These are phyloP conservation scores for Macrolepiota fuliginosa DNA, from an alignment of 768 basidiomycete species.

Conservation along the genomic window DNA sequence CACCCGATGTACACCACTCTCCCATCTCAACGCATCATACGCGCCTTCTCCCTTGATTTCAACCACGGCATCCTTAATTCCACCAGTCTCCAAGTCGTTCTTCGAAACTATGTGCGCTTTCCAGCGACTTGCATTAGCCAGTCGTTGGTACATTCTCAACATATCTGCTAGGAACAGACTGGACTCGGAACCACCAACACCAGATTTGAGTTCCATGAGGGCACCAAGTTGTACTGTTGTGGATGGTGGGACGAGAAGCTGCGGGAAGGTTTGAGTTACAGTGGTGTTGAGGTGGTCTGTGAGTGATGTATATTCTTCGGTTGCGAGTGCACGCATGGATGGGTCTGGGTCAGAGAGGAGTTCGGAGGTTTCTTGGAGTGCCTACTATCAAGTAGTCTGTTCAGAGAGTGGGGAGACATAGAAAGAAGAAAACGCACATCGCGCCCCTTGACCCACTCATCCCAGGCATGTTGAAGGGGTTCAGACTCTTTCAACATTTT, in stretches of 20 bases:
- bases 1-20: constrained; percentile 95
- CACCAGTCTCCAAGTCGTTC: constrained; percentile 58
- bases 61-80: constrained; percentile 73
- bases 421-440: constrained; percentile 43
- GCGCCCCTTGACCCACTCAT: constrained; percentile 51
- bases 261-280: constrained; percentile 53
- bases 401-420: background rate
- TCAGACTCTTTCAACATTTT: constrained; percentile 70
- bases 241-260: constrained; percentile 72
- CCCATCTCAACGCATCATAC: constrained; percentile 81
- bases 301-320: constrained; percentile 59
- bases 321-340: constrained; percentile 70
- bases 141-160: constrained; percentile 77
- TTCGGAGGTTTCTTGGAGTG: constrained; percentile 56
- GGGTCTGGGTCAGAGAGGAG: constrained; percentile 75
- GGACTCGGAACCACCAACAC: constrained; percentile 90
- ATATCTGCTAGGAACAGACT: constrained; percentile 77
- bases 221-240: constrained; percentile 67
- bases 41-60: constrained; percentile 77
- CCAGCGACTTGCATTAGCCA: constrained; percentile 59
- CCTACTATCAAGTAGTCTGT: constrained; percentile 42
- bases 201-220: constrained; percentile 87
- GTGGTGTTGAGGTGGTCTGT: constrained; percentile 30
- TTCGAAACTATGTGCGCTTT: constrained; percentile 55
- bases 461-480: constrained; percentile 66